phyloP scores from a whole-genome alignment of 2,329 filamentous ascomycete genomes.

The Botrytis aclada region DNA sequence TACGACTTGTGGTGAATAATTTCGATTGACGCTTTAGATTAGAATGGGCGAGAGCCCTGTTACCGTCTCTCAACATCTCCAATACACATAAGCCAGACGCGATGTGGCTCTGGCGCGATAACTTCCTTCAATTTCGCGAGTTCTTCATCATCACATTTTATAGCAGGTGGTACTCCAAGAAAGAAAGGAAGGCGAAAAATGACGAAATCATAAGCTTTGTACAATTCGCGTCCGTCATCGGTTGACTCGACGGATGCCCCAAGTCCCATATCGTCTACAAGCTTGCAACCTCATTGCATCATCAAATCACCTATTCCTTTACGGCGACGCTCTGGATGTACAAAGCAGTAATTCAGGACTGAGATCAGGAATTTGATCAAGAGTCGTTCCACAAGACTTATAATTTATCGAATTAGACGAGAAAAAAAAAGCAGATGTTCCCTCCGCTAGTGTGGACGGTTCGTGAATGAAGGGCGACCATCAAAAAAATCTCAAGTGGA shows the following conservation, averaged over 20 bases:
- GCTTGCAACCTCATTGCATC: neutral
- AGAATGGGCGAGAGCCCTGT: neutral
- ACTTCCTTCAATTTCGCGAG: neutral
- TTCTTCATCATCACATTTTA: neutral
- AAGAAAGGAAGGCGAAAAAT: neutral
- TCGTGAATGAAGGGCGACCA: neutral
- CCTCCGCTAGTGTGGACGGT: neutral
- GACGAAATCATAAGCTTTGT: conserved; percentile 1
- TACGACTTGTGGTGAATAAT: neutral
- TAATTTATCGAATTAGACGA: too few relatives aligned
- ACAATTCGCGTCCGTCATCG: neutral
- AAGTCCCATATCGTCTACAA: conserved; percentile 12
- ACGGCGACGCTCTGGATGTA: neutral
- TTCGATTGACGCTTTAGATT: too few relatives aligned
- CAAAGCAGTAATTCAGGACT: neutral
- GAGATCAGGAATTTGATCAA: neutral
- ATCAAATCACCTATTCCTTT: neutral
- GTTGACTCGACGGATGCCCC: neutral
- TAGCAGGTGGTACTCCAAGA: neutral
- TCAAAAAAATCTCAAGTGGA: neutral
- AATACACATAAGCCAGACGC: conserved; percentile 5
- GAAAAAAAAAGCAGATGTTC: neutral
- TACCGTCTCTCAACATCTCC: neutral
- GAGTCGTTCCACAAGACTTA: fast-evolving
- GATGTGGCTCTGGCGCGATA: neutral